Evolutionary conservation across 164 flowering plant species (phyloP).

Genomic region (Euptelea pleiosperma): DNA sequence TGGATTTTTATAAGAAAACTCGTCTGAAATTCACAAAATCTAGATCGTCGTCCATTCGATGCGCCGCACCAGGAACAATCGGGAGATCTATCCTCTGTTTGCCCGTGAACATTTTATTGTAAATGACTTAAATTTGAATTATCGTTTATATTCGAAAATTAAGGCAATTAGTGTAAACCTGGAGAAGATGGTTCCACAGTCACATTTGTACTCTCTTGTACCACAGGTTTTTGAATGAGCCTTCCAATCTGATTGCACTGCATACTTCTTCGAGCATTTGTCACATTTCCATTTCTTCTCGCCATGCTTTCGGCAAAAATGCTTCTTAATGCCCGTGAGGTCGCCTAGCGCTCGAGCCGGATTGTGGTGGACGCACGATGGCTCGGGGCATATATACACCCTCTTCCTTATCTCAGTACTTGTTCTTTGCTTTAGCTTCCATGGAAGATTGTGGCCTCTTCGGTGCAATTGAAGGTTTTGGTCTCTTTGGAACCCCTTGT

Average conservation of each 20-base stretch:
- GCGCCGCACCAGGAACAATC: no score
- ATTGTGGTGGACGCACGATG: slow-evolving; percentile 53
- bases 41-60: no score
- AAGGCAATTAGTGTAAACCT: slow-evolving; percentile 27
- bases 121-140: no score
- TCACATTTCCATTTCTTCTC: slow-evolving; percentile 75
- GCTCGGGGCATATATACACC: slow-evolving; percentile 61
- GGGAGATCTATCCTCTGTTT: no score
- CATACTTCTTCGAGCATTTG: slow-evolving; percentile 60
- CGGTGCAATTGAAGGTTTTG: slow-evolving; percentile 61
- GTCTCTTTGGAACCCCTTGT: slow-evolving; percentile 63
- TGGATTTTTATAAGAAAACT: no score
- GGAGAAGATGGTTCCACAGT: slow-evolving; percentile 63
- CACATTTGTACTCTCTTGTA: slow-evolving; percentile 57
- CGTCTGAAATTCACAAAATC: no score
- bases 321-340: slow-evolving; percentile 64
- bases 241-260: slow-evolving; percentile 67
- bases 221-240: slow-evolving; percentile 64
- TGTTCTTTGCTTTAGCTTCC: slow-evolving; percentile 57
- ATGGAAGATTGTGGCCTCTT: slow-evolving; percentile 66
- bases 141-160: no score
- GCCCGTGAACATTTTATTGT: no score
- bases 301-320: slow-evolving; percentile 58
- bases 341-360: slow-evolving; percentile 57
- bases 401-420: slow-evolving; percentile 39